These are phyloP conservation scores for Steccherinum ochraceum DNA, from an alignment of 768 basidiomycete genomes.

Conservation along the genomic window DNA sequence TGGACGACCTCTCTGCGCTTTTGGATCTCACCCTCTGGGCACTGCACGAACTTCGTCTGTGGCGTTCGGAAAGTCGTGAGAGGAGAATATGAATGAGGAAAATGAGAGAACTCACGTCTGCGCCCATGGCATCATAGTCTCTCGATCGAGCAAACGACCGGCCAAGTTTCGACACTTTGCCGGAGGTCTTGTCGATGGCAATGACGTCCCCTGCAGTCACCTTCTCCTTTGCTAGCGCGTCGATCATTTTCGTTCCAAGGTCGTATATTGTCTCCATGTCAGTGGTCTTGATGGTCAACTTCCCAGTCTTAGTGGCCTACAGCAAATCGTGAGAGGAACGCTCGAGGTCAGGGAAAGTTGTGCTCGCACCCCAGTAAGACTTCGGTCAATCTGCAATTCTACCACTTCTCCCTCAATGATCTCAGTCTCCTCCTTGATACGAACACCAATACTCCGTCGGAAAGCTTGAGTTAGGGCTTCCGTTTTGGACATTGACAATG, in stretches of 20 bases:
- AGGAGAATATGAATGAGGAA: slow-evolving; percentile 2
- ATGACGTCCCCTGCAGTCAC: slow-evolving; percentile 93
- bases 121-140: slow-evolving; percentile 99
- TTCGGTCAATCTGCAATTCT: slow-evolving; percentile 97
- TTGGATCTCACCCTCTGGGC: slow-evolving; percentile 96
- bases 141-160: slow-evolving; percentile 94
- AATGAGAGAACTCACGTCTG: slow-evolving; percentile 63
- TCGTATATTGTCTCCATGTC: slow-evolving; percentile 99
- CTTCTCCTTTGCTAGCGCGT: slow-evolving; percentile 94
- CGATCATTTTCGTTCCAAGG: slow-evolving; percentile 98
- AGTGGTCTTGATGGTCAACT: slow-evolving; percentile 94
- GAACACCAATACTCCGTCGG: slow-evolving; percentile 90
- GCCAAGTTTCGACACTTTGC: slow-evolving; percentile 94
- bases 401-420: slow-evolving; percentile 98
- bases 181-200: slow-evolving; percentile 95
- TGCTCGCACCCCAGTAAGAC: slow-evolving; percentile 90
- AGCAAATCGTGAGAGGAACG: neutral
- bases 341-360: slow-evolving; percentile 6
- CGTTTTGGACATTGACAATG: slow-evolving; percentile 96
- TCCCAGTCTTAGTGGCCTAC: slow-evolving; percentile 96
- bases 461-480: slow-evolving; percentile 97
- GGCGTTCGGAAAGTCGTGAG: neutral
- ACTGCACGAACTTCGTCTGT: slow-evolving; percentile 97
- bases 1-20: slow-evolving; percentile 97
- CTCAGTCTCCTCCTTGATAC: slow-evolving; percentile 97